Evolutionary conservation across 768 basidiomycete genomes (phyloP), one percentile per base, ranked within the genome.

Genomic region (Phanerodontia chrysosporium): DNA sequence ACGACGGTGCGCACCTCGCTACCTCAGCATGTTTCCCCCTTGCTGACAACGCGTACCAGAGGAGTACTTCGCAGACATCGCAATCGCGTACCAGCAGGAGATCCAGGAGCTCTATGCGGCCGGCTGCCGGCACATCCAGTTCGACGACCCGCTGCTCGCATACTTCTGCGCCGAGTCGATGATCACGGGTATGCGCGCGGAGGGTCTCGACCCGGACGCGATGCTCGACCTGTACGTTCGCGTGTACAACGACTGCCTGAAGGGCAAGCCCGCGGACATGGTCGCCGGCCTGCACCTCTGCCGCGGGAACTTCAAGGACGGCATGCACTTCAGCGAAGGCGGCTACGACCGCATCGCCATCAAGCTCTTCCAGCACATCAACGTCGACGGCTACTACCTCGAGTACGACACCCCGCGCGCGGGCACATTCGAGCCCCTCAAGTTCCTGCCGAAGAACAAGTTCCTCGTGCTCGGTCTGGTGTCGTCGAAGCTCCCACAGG

Each of bases 331-430:
- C 68, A 75, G 79, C 36, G 83, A 85, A 67, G 85, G 85, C 51
- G 77, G 81, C 3, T 86, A 86, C 65, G 77, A 72, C 64, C 77
- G 78, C 36, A 84, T 86, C 64, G 78, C 78, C 2, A 68, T 66
- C 45, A 83, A 81, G 66, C 70, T 86, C 10, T 86, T 87, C 74
- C 80, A 77, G 58, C 73, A 76, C 36, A 74, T 87, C 55, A 79
- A 84, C 61, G 83, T 84, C 42, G 84, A 86, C 64, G 74, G 75
- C 42, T 72, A 67, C 65, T 80, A 78, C 67, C 76, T 87, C 39
- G 84, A 86, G 70, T 86, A 84, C 67, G 85, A 87, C 69, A 82
- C 80, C n/a, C 79, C 79, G 61, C 82, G 84, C 48, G 78, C 83
- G 1, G 85, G 85, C 27, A 78, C 81, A 58, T 86, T 86, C 63